Evolutionary conservation across 2,329 filamentous ascomycete species (phyloP).

Genomic region (Trichoderma polysporum): DNA sequence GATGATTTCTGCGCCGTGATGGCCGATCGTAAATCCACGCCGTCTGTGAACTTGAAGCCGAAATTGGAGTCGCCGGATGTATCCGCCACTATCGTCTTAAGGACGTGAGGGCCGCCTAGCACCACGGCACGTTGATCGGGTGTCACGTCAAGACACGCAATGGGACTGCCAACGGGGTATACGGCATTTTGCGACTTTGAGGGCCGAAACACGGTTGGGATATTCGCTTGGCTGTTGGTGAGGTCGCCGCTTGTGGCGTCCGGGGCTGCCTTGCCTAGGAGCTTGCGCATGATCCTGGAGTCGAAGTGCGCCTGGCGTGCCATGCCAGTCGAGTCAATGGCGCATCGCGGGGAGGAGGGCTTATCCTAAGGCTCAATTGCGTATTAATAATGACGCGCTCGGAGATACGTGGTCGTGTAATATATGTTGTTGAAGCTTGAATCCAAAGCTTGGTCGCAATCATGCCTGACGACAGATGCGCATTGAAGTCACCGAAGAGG

Average conservation of each 20-base stretch:
- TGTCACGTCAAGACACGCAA: slow-evolving; percentile 58
- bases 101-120: slow-evolving; percentile 57
- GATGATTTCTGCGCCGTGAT: slow-evolving; percentile 52
- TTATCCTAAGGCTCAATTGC: neutral
- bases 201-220: slow-evolving; percentile 47
- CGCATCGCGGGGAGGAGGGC: slow-evolving; percentile 4
- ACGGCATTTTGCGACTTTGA: slow-evolving; percentile 56
- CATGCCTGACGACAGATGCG: slow-evolving; percentile 2
- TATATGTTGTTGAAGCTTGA: neutral
- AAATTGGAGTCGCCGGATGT: slow-evolving; percentile 36
- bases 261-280: slow-evolving; percentile 54
- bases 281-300: slow-evolving; percentile 60
- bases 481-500: slow-evolving; percentile 11
- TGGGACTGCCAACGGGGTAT: slow-evolving; percentile 52
- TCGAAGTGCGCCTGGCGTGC: slow-evolving; percentile 37
- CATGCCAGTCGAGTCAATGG: slow-evolving; percentile 29
- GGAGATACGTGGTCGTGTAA: neutral
- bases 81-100: slow-evolving; percentile 60
- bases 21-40: slow-evolving; percentile 56
- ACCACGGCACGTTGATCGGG: slow-evolving; percentile 56
- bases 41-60: slow-evolving; percentile 51
- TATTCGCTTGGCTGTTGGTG: slow-evolving; percentile 43
- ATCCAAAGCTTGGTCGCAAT: neutral
- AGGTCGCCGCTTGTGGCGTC: slow-evolving; percentile 49
- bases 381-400: neutral